phyloP scores from a whole-genome alignment of 1,139 yeast species.

The Trichomonascaceae sp. region DNA sequence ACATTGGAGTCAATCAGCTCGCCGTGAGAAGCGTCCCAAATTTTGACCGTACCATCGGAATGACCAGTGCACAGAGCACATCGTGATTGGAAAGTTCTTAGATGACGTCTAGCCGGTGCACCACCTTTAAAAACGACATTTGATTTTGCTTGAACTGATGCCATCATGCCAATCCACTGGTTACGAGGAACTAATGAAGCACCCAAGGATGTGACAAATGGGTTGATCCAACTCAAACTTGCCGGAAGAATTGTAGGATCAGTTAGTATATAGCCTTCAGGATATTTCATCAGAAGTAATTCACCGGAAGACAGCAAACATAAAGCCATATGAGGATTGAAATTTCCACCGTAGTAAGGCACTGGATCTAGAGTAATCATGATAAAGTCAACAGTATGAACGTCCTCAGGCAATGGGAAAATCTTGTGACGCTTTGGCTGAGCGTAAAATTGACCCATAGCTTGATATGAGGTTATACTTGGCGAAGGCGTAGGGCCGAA shows the following conservation, averaged over 20 bases:
- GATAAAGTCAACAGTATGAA: constrained; percentile 40
- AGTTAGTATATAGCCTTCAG: constrained; percentile 50
- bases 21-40: constrained; percentile 78
- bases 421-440: constrained; percentile 54
- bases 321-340: constrained; percentile 48
- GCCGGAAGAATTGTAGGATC: constrained; percentile 70
- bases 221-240: constrained; percentile 69
- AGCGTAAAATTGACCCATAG: constrained; percentile 72
- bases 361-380: constrained; percentile 43
- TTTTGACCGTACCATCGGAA: constrained; percentile 66
- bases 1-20: constrained; percentile 59
- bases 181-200: constrained; percentile 54
- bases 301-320: constrained; percentile 57
- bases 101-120: constrained; percentile 49
- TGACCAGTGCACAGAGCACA: constrained; percentile 77
- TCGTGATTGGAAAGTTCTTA: constrained; percentile 55
- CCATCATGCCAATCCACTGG: constrained; percentile 73
- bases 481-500: constrained; percentile 79
- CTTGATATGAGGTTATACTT: constrained; percentile 72
- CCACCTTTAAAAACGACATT: constrained; percentile 62
- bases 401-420: constrained; percentile 45
- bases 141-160: constrained; percentile 36
- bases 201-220: constrained; percentile 54
- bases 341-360: constrained; percentile 42
- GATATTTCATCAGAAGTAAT: constrained; percentile 45